Base-by-base conservation (phyloP, 192 early-diverging fungal genomes). In the Rhizoclosmatium globosum region DNA sequence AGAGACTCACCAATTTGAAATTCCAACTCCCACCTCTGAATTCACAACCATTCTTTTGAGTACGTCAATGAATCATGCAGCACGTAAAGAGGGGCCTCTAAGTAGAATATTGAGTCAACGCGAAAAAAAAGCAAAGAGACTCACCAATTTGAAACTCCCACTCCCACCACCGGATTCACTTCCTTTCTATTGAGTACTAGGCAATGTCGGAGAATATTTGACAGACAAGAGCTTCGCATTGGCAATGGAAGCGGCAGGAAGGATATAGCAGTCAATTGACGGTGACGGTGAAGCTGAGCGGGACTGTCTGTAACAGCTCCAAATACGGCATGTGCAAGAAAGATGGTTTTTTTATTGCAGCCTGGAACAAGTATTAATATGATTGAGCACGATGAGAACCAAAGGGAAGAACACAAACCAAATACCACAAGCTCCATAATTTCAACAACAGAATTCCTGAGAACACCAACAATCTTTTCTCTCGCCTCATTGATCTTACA, bases 231-330 rank as follows among this genome's bases (percentile, higher is more conserved):
- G 47, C 47, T 76, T 66, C 9, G 61, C 11, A 3, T 66, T 17
- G 3, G 46, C 1, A 11, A 11, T 9, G 3, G 64, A 9, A 9
- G 64, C 74, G 11, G 48, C 17, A 6, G 44, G 47, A 3, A 76
- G 47, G 17, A 76, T 23, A 66, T 47, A 6, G 31, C 43, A 15
- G 74, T 41, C 19, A 66, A 76, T 21, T n/a, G n/a, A n/a, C n/a
- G n/a, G n/a, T 4, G 0, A 4, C 13, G 11, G 41, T 76, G 74
- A 4, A 76, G 6, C 17, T 50, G 43, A 13, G 74, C 31, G 31
- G 11, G 42, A 64, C 46, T 76, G 19, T 76, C 74, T 7, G 45
- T 11, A 39, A 76, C 64, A 17, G 74, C 74, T 15, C 11, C 21
- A 2, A 59, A n/a, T 4, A 76, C 17, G 1, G 62, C 74, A n/a